Base-by-base conservation (phyloP, 1,139 yeast species). In the Kodamaea fungicola region DNA sequence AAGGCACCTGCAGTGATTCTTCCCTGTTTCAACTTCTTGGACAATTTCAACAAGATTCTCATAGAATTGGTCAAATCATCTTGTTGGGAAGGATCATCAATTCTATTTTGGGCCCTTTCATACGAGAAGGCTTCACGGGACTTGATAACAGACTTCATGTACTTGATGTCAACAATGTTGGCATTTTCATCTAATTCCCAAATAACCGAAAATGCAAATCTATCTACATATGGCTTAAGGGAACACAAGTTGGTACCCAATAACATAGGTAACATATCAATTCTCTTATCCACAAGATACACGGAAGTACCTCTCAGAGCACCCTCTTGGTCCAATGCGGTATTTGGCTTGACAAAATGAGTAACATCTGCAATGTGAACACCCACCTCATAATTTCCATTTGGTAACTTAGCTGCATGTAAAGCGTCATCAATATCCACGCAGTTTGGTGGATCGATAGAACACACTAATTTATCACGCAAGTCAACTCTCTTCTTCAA, bases 291-390 rank as follows among this genome's bases (percentile, higher is more conserved):
- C n/a, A 94, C 98, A 44, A 94, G 72, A 61, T 94, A 94, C 3
- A 92, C 97, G 4, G 98, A 90, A 0, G 98, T 94, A 56, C 97
- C 97, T 62, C 99, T 78, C 2, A 95, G 75, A 1, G 97, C 96
- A 62, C 97, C 99, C 64, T 94, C 99, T 34, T 79, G 84, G 59
- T 94, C 98, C 43, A 94, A 71, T 0, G 98, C 82, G 4, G 97
- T 89, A 46, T 83, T 85, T 1, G 98, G 83, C 60, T 89, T 88
- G 34, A 94, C 98, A 54, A 94, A 94, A 62, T 94, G 95, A 1
- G 97, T 88, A 16, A 94, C 99, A 66, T 94, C 99, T 6, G 99
- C 99, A 67, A 94, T 94, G 59, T 94, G 99, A 25, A 94, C 99
- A 54, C 99, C 98, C 36, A 94, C 96, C 59, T 92, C 96, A 65